Evolutionary conservation across 345 rosid species (phyloP), one percentile per base, ranked within the genome.

Genomic region (Aethionema arabicum): DNA sequence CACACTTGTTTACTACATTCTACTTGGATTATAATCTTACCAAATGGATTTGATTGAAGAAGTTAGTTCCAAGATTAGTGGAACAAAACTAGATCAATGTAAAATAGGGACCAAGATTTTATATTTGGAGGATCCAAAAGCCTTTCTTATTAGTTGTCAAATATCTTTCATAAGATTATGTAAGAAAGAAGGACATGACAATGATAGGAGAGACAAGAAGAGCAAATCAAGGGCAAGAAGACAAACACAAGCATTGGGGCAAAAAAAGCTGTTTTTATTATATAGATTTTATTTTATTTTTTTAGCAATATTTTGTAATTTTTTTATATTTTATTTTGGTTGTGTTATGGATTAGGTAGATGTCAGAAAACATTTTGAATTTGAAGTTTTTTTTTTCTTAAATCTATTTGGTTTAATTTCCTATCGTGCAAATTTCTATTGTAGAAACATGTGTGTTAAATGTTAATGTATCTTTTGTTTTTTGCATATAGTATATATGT

Each of bases 1-100:
- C 52, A 80, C 87, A 21, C 53, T 91, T 78, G 78, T 72, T 39
- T 91, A 91, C 76, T 87, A 87, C 76, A 80, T 81, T 60, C 55
- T 86, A 15, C 76, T 91, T 49, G 86, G 85, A 49, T 52, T 88
- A 62, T 85, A 77, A 79, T 56, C 44, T 52, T 10, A n/a, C 42
- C 16, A n/a, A 32, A 32, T 46, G 41, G 40, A 14, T 5, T 1
- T 16, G 58, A 2, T 0, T 6, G 40, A 51, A 39, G 51, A 52
- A 4, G 10, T 42, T 3, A 32, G 16, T 36, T 43, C 12, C 45
- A 54, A 45, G 21, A 15, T 61, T 32, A 46, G 51, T 55, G 59
- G 53, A 55, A 70, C 59, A 43, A 30, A 32, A 13, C 32, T 47
- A 69, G 52, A 61, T 21, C 50, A 39, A 50, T 50, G 57, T 49